A percentile compares a stretch with the other conserved stretches of the same genome.
phyloP scores from a whole-genome alignment of 345 rosid genomes.

The Rhodamnia argentea region DNA sequence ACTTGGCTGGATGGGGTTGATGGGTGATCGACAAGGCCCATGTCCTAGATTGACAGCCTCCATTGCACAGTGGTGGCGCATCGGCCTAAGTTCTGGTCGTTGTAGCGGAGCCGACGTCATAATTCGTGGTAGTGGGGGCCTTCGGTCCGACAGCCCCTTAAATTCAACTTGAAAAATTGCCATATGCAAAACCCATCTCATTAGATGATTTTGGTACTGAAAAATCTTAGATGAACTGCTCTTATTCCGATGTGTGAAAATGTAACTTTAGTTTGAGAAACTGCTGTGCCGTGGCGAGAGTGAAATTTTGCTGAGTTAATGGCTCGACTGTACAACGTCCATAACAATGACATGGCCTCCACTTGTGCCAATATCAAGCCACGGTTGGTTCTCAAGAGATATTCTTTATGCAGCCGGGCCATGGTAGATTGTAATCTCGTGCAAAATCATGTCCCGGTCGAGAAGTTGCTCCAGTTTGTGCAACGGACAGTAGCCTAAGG shows the following conservation, averaged over 20 bases:
- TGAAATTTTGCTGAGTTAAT: not conserved
- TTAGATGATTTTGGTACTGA: not conserved
- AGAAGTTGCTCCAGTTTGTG: not conserved
- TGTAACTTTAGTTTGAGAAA: not conserved
- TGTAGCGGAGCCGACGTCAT: too few relatives aligned
- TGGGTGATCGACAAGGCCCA: not conserved
- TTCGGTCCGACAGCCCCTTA: too few relatives aligned
- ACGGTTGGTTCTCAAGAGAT: not conserved
- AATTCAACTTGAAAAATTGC: too few relatives aligned
- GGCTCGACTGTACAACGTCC: not conserved
- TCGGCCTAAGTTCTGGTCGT: too few relatives aligned
- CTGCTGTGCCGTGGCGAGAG: not conserved
- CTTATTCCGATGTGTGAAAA: not conserved
- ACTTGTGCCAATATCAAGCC: not conserved
- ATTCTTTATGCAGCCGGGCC: not conserved
- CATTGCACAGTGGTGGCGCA: not conserved
- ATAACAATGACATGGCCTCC: not conserved
- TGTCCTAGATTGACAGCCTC: not conserved
- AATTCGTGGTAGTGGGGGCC: too few relatives aligned
- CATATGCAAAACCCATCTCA: not conserved
- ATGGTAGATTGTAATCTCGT: not conserved
- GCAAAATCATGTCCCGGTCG: not conserved
- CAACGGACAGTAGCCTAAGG: not conserved
- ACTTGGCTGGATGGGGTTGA: not conserved
- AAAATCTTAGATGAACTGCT: not conserved